Base-by-base conservation (phyloP, 73 alveolate species). In the Tetrahymena elliotti region DNA sequence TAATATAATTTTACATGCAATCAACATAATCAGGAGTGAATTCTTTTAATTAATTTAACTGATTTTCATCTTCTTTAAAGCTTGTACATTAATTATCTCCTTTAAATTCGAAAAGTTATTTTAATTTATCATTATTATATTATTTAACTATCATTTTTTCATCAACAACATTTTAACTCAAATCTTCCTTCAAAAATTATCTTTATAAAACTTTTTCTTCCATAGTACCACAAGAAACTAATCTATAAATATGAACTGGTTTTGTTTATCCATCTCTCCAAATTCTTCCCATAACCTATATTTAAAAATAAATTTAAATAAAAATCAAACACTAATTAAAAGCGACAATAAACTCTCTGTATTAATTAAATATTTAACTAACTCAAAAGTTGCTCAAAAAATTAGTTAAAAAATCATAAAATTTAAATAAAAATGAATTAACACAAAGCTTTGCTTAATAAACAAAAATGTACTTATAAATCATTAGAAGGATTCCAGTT, bases 401-500 rank as follows among this genome's bases (percentile, higher is more conserved):
- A 47, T 3, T 3, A 4, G 20, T 2, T 8, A 0, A 10, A 47
- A 41, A 41, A 12, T 41, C 10, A 3, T 12, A 41, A 3, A 41
- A 7, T 1, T 12, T 41, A 1, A 41, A 41, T 40, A 40, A 4
- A 12, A 40, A 41, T 12, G 54, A 15, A 41, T 41, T 22, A 41
- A 41, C 16, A 12, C 10, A 41, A 41, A 41, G 20, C 13, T 47
- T 47, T 47, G 1, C 2, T 12, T 18, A 5, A 18, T 0, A 47
- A 0, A 0, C 13, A 1, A n/a, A n/a, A n/a, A n/a, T n/a, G n/a
- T 68, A 68, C 88, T 11, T 98, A 98, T 95, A 96, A 96, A 97
- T 98, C 99, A 94, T 98, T 98, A 33, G 98, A 96, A 20, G 99
- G 99, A 92, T 97, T 97, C 98, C 98, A 97, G 93, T 97, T 98